Conservation (phyloP, 345 rosid genomes). For the Barbarea vulgaris region DNA sequence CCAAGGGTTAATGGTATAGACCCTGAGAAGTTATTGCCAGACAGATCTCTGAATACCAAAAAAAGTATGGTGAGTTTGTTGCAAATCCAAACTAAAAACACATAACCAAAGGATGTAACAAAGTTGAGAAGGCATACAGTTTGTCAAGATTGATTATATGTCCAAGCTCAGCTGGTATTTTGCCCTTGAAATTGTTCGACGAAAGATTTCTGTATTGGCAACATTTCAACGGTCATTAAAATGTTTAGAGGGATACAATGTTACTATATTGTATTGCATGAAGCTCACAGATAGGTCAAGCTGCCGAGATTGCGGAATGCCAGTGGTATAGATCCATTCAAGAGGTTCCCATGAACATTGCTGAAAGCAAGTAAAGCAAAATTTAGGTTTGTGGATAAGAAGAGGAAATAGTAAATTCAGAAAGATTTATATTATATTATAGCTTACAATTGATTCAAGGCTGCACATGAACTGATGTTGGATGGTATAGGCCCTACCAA, state of each 20-base stretch:
- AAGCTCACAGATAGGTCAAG: conserved; percentile 85
- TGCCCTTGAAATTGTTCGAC: conserved; percentile 69
- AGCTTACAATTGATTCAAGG: conserved; percentile 87
- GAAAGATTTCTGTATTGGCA: conserved; percentile 69
- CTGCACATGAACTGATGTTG: conserved; percentile 80
- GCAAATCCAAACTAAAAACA: neutral
- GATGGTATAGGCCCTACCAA: conserved; percentile 87
- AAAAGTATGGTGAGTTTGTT: neutral
- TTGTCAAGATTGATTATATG: conserved; percentile 86
- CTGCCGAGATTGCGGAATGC: conserved; percentile 78
- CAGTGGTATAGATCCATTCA: conserved; percentile 76
- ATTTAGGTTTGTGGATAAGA: neutral
- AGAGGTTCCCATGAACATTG: conserved; percentile 82
- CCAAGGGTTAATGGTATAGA: conserved; percentile 76
- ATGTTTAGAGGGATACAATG: neutral
- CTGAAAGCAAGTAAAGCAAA: conserved; percentile 36
- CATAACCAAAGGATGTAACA: neutral
- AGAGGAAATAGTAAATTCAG: neutral
- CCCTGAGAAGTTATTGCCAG: conserved; percentile 77
- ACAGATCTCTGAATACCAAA: conserved; percentile 69
- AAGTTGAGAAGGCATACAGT: conserved; percentile 50
- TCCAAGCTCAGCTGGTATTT: conserved; percentile 76
- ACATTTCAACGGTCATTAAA: neutral
- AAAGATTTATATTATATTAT: neutral
- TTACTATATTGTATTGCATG: neutral